Conservation (phyloP, 106 monocot genomes). For the Allium cepa region DNA sequence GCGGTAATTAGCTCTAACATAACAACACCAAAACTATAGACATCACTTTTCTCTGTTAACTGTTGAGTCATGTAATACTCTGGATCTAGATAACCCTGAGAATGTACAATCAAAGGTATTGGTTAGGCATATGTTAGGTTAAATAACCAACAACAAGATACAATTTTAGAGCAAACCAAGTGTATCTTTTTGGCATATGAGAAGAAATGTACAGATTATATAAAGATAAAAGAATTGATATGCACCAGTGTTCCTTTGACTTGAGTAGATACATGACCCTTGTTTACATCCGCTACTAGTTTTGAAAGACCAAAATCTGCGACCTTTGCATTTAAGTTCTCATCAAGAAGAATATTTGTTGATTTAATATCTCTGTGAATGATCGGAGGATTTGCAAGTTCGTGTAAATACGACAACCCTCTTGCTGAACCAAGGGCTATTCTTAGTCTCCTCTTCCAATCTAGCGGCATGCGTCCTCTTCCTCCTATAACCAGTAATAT, state of each 20-base stretch:
- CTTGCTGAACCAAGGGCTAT: slow-evolving; percentile 56
- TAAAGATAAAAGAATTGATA: not conserved
- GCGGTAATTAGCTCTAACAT: slow-evolving; percentile 56
- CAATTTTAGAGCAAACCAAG: too few relatives aligned
- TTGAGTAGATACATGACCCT: slow-evolving; percentile 69
- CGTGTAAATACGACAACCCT: slow-evolving; percentile 69
- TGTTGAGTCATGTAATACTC: slow-evolving; percentile 70
- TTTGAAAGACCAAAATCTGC: slow-evolving; percentile 76
- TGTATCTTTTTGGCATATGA: too few relatives aligned
- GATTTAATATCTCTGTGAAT: slow-evolving; percentile 75
- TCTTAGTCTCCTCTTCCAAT: slow-evolving; percentile 47
- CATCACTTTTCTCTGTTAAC: slow-evolving; percentile 63
- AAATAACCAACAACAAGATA: too few relatives aligned
- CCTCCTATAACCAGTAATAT: slow-evolving; percentile 14
- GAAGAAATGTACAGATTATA: too few relatives aligned
- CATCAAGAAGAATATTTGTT: slow-evolving; percentile 62
- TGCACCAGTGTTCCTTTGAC: slow-evolving; percentile 68
- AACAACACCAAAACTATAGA: slow-evolving; percentile 65
- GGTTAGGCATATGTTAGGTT: not conserved
- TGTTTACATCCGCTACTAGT: slow-evolving; percentile 36
- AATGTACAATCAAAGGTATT: not conserved
- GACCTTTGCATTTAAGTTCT: slow-evolving; percentile 49
- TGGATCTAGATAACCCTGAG: slow-evolving; percentile 70
- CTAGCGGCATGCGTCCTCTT: slow-evolving; percentile 32
- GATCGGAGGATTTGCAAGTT: slow-evolving; percentile 68